Percentiles rank a stretch among this genome's conserved stretches.
Conservation (phyloP, 2,329 filamentous ascomycete genomes). For the Penicillium sp. region DNA sequence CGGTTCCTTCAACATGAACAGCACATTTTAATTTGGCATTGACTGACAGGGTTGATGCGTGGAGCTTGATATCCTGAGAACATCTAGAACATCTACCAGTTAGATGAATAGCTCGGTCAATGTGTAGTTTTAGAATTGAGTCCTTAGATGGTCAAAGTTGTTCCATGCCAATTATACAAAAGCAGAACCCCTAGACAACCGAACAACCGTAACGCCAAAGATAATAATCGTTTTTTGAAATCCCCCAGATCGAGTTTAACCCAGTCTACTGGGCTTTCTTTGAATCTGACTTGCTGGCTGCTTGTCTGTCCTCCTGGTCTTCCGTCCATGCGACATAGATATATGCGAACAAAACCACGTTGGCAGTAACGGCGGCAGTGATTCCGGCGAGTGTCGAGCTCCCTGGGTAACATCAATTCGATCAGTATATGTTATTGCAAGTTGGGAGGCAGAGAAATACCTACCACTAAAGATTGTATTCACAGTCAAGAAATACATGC, state of each 20-base stretch:
- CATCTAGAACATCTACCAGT: neutral
- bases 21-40: constrained; percentile 6
- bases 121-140: constrained; percentile 1
- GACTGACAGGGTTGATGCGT: neutral
- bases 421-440: neutral
- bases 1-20: constrained; percentile 21
- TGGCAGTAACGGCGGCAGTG: constrained; percentile 82
- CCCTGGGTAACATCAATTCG: constrained; percentile 53
- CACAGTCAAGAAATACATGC: constrained; percentile 81
- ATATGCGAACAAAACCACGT: constrained; percentile 86
- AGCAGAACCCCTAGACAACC: neutral
- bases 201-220: constrained; percentile 12
- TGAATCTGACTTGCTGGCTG: constrained; percentile 52
- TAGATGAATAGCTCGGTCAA: neutral
- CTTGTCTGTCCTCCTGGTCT: constrained; percentile 73
- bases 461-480: constrained; percentile 74
- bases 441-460: constrained; percentile 19
- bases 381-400: constrained; percentile 86
- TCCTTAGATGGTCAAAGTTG: neutral
- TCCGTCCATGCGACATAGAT: constrained; percentile 88
- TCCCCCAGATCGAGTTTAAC: too few relatives aligned
- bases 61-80: neutral
- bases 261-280: constrained; percentile 44
- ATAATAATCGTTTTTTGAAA: neutral
- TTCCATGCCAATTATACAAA: neutral